phyloP scores from a whole-genome alignment of 768 basidiomycete species.

The Lactarius indigo region DNA sequence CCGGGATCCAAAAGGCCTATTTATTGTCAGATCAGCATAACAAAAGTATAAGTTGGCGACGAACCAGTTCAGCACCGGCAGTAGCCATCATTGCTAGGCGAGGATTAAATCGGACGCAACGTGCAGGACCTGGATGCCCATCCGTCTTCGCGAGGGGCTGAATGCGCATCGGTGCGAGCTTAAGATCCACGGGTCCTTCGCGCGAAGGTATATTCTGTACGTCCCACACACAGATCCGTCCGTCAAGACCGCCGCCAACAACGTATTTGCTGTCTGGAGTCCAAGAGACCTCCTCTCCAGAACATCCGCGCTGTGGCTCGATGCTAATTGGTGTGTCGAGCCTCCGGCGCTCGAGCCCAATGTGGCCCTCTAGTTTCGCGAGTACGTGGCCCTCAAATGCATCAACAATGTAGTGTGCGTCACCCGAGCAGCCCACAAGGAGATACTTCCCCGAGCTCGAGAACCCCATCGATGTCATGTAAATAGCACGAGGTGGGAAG shows the following conservation, averaged over 20 bases:
- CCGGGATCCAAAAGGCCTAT: constrained; percentile 66
- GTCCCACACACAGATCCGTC: constrained; percentile 87
- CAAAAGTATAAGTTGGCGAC: constrained; percentile 26
- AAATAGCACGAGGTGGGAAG: constrained; percentile 83
- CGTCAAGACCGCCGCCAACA: constrained; percentile 80
- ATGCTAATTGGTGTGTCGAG: constrained; percentile 48
- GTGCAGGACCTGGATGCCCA: constrained; percentile 77
- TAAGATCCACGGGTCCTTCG: constrained; percentile 52
- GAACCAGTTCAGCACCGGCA: constrained; percentile 80
- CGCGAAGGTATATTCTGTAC: constrained; percentile 56
- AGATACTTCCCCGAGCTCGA: constrained; percentile 88
- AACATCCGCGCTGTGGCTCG: constrained; percentile 71
- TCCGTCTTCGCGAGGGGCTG: constrained; percentile 54
- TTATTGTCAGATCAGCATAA: constrained; percentile 3
- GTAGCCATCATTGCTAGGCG: constrained; percentile 83
- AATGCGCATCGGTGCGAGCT: constrained; percentile 49
- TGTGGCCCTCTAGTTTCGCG: constrained; percentile 81
- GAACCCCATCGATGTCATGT: constrained; percentile 89
- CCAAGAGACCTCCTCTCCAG: constrained; percentile 93
- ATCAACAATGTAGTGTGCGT: constrained; percentile 91
- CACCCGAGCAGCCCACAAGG: constrained; percentile 87
- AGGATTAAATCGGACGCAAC: constrained; percentile 91
- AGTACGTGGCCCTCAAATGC: constrained; percentile 82
- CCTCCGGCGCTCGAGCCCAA: constrained; percentile 72
- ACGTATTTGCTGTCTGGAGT: constrained; percentile 93